Evolutionary conservation across 1,284 basidiomycete genomes (phyloP), one percentile per base, ranked within the genome.

Genomic region (Pyrrhoderma noxium): DNA sequence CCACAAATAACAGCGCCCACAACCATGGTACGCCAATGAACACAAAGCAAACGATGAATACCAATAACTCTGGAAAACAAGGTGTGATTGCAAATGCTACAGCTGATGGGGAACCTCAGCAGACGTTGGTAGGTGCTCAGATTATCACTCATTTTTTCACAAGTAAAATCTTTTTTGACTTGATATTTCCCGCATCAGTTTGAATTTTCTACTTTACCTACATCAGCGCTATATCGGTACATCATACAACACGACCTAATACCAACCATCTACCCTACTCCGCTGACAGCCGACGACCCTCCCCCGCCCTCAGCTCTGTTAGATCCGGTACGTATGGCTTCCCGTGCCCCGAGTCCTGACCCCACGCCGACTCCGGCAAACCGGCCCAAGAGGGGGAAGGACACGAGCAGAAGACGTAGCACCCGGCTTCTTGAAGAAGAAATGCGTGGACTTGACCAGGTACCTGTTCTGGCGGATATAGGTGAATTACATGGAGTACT

Each of bases 381-480:
- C 61, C 66, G 85, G 40, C 79, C 82, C 35, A 16, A 40, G 21
- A 75, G 82, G 38, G 21, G 42, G 13, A 52, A 56, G 27, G 47
- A 22, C 38, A 72, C 69, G 55, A 73, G 60, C 51, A 73, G 82
- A 35, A 68, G 82, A 41, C 72, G 85, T 52, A 87, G 83, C 59
- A 79, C 81, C 19, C 75, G 85, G 37, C 60, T 85, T 43, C 64
- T 80, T 45, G 86, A 88, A 58, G 85, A 87, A 51, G 80, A 70
- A 39, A 62, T 61, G n/a, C 65, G 65, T 21, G 76, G 80, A 27
- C 72, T 51, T 37, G 49, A 59, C 18, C 53, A 58, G 14, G 52
- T 75, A 13, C 83, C 85, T 1, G 75, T 87, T 48, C 64, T 86
- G 52, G 75, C 80, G 9, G 86, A 89, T 62, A 62, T 83, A 16